A percentile compares a stretch with the other conserved stretches of the same genome.
phyloP scores from a whole-genome alignment of 768 basidiomycete genomes.

The Macrolepiota albuminosa region DNA sequence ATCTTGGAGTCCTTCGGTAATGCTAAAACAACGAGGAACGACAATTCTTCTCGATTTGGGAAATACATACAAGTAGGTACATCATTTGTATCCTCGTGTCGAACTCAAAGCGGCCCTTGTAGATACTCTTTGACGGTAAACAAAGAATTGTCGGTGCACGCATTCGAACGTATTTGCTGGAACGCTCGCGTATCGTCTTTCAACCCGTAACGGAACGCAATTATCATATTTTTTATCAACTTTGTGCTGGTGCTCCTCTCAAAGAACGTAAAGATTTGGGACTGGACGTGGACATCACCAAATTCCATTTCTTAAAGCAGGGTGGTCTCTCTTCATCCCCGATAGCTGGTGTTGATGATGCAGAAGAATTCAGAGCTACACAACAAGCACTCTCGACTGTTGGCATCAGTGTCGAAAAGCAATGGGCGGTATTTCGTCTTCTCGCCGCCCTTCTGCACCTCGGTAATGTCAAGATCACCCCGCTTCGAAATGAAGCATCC shows the following conservation, averaged over 20 bases:
- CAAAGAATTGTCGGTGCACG: slow-evolving; percentile 98
- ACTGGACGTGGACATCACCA: slow-evolving; percentile 76
- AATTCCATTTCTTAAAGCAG: slow-evolving; percentile 91
- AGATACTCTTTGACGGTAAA: slow-evolving; percentile 95
- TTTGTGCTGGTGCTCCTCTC: slow-evolving; percentile 93
- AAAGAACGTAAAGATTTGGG: slow-evolving; percentile 96
- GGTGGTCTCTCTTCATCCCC: slow-evolving; percentile 86
- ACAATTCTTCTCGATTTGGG: slow-evolving; percentile 98
- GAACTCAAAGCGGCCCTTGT: slow-evolving; percentile 5
- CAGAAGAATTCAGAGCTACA: slow-evolving; percentile 89
- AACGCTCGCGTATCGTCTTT: slow-evolving; percentile 96
- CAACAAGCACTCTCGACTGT: slow-evolving; percentile 96
- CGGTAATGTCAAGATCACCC: slow-evolving; percentile 93
- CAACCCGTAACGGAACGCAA: slow-evolving; percentile 96
- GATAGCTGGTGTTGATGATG: slow-evolving; percentile 92
- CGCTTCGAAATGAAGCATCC: slow-evolving; percentile 73
- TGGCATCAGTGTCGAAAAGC: slow-evolving; percentile 95
- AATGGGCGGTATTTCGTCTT: slow-evolving; percentile 96
- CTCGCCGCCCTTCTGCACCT: slow-evolving; percentile 92
- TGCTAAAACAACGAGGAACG: slow-evolving; percentile 98
- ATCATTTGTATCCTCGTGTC: neutral
- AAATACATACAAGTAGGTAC: slow-evolving; percentile 93
- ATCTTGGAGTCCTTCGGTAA: slow-evolving; percentile 99
- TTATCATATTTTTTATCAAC: slow-evolving; percentile 99
- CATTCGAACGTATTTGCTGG: slow-evolving; percentile 97